A percentile compares a stretch with the other conserved stretches of the same genome.
Evolutionary conservation across 2,329 filamentous ascomycete genomes (phyloP).

Genomic region (Ophiobolus disseminans): DNA sequence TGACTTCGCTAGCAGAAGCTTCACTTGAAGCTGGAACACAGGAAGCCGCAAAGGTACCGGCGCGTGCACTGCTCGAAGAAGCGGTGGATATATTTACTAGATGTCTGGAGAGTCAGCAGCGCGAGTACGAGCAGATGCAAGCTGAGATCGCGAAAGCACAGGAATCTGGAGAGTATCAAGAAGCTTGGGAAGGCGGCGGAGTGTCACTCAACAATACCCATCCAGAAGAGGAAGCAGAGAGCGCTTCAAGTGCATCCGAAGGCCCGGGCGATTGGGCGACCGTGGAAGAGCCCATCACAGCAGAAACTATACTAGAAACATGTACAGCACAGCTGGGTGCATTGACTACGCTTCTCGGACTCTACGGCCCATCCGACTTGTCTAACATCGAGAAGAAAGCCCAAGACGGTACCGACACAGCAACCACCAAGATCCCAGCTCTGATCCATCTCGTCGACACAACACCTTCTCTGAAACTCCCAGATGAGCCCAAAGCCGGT

Average conservation of each 20-base stretch:
- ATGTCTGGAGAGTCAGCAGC: conserved; percentile 55
- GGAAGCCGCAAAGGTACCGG: conserved; percentile 50
- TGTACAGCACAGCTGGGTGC: conserved; percentile 66
- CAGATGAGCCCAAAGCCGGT: conserved; percentile 37
- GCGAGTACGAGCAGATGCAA: conserved; percentile 53
- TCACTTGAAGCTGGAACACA: conserved; percentile 60
- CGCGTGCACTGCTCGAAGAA: conserved; percentile 64
- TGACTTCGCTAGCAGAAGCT: conserved; percentile 70
- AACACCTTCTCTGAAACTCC: conserved; percentile 18
- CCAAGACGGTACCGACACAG: conserved; percentile 61
- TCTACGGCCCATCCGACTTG: conserved; percentile 57
- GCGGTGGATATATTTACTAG: conserved; percentile 66
- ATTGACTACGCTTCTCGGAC: conserved; percentile 55
- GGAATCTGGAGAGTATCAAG: conserved; percentile 28
- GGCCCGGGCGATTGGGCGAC: conserved; percentile 68
- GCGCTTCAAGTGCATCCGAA: conserved; percentile 33
- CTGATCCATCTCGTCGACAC: conserved; percentile 54
- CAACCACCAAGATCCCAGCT: conserved; percentile 61
- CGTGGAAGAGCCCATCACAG: conserved; percentile 71
- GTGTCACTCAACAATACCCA: conserved; percentile 10
- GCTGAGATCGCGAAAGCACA: conserved; percentile 41
- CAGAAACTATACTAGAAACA: conserved; percentile 71
- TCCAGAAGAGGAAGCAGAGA: conserved; percentile 30
- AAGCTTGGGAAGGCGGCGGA: conserved; percentile 25
- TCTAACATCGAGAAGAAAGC: conserved; percentile 64